A percentile compares a stretch with the other conserved stretches of the same genome.
Conservation (phyloP, 768 basidiomycete species). For the Hygrophoropsis aurantiaca region DNA sequence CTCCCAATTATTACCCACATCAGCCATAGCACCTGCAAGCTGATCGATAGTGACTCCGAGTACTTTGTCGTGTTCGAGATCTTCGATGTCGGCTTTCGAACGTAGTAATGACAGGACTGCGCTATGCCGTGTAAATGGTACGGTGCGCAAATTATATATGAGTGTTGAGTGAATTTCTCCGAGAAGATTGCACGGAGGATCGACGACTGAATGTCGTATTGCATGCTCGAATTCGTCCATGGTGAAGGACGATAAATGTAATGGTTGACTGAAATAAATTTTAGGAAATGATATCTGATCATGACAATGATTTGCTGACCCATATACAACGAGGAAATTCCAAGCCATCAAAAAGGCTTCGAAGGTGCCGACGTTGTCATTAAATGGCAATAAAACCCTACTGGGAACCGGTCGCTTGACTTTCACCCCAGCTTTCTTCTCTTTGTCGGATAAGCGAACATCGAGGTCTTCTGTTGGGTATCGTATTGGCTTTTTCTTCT, state of each 20-base stretch:
- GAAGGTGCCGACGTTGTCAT: constrained; percentile 60
- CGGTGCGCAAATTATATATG: constrained; percentile 86
- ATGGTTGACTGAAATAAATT: constrained; percentile 61
- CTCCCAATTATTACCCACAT: constrained; percentile 87
- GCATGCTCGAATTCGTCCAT: constrained; percentile 92
- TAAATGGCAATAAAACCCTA: constrained; percentile 64
- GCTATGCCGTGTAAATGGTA: constrained; percentile 72
- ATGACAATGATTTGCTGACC: constrained; percentile 49
- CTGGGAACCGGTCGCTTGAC: constrained; percentile 67
- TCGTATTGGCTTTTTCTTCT: constrained; percentile 86
- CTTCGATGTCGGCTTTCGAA: constrained; percentile 37
- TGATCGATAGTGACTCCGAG: constrained; percentile 63
- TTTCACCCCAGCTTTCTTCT: constrained; percentile 76
- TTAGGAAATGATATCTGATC: not conserved
- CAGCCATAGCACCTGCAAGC: constrained; percentile 68
- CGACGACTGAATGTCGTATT: constrained; percentile 68
- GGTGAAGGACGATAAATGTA: constrained; percentile 85
- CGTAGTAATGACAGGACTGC: constrained; percentile 66
- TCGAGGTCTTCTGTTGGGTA: constrained; percentile 94
- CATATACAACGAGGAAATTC: constrained; percentile 93
- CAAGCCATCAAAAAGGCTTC: constrained; percentile 89
- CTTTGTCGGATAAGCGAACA: constrained; percentile 74
- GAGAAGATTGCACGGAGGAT: constrained; percentile 74
- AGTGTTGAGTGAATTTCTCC: constrained; percentile 88
- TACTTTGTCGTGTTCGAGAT: constrained; percentile 40